A percentile compares a stretch with the other conserved stretches of the same genome.
phyloP scores from a whole-genome alignment of 352 stramenopile genomes.

The Globisporangium viniferum region DNA sequence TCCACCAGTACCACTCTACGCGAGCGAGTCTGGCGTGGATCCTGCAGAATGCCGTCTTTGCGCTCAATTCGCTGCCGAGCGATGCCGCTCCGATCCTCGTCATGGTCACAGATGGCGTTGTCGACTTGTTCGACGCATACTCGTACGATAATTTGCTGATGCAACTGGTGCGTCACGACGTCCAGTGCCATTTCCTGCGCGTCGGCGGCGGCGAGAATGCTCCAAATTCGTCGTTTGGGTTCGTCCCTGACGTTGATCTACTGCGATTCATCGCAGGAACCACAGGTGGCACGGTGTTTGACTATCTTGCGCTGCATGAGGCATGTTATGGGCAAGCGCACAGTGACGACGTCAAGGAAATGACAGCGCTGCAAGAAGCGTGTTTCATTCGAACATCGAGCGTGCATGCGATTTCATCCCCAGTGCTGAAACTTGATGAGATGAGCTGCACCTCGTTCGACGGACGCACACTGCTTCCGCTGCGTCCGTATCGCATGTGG shows the following conservation, averaged over 20 bases:
- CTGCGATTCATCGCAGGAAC: constrained; percentile 74
- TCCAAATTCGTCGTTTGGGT: constrained; percentile 74
- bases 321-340: constrained; percentile 42
- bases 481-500: constrained; percentile 83
- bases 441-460: constrained; percentile 75
- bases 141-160: constrained; percentile 86
- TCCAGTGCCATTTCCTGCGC: constrained; percentile 81
- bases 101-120: constrained; percentile 82
- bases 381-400: constrained; percentile 67
- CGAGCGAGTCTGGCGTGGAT: constrained; percentile 68
- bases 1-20: constrained; percentile 20
- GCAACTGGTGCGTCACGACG: constrained; percentile 87
- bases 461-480: constrained; percentile 47
- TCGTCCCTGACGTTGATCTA: constrained; percentile 79
- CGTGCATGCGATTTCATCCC: constrained; percentile 61
- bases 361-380: constrained; percentile 59
- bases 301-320: constrained; percentile 57
- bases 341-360: constrained; percentile 34
- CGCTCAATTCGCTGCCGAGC: constrained; percentile 78
- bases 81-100: constrained; percentile 76
- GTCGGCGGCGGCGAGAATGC: constrained; percentile 58
- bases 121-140: constrained; percentile 75
- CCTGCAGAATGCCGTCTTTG: constrained; percentile 85
- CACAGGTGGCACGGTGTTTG: constrained; percentile 62
- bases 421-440: constrained; percentile 64